phyloP scores from a whole-genome alignment of 2,329 filamentous ascomycete species.

The Chaetomiaceae sp. region DNA sequence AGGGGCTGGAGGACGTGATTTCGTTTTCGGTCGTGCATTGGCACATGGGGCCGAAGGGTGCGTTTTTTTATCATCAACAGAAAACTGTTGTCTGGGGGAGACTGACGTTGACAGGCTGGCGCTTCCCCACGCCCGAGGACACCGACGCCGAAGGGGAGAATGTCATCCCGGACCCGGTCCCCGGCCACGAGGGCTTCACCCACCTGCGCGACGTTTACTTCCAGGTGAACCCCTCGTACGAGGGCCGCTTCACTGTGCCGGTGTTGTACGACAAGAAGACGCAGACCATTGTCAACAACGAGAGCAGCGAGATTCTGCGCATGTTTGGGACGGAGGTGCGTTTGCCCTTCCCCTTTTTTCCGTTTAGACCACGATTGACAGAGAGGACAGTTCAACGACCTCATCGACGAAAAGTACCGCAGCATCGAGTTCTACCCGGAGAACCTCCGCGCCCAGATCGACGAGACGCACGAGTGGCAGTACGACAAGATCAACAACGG shows the following conservation, averaged over 20 bases:
- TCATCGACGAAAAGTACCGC: slow-evolving; percentile 57
- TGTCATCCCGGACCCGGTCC: slow-evolving; percentile 63
- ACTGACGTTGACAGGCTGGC: slow-evolving; percentile 60
- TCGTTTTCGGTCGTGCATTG: slow-evolving; percentile 82
- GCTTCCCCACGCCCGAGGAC: slow-evolving; percentile 65
- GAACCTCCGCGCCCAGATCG: slow-evolving; percentile 62
- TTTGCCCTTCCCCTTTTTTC: background rate
- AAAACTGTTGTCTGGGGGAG: background rate
- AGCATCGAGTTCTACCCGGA: slow-evolving; percentile 64
- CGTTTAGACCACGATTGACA: no score
- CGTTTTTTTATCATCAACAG: slow-evolving; percentile 7
- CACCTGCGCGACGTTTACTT: slow-evolving; percentile 80
- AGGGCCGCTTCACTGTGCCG: slow-evolving; percentile 81
- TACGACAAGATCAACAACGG: slow-evolving; percentile 71
- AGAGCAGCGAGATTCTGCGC: slow-evolving; percentile 86
- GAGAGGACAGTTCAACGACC: slow-evolving; percentile 59
- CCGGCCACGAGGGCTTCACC: slow-evolving; percentile 64
- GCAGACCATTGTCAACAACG: slow-evolving; percentile 80
- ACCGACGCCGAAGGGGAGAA: slow-evolving; percentile 53
- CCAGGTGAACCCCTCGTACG: slow-evolving; percentile 64
- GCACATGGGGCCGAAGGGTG: slow-evolving; percentile 65
- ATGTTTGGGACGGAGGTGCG: slow-evolving; percentile 74
- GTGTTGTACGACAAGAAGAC: slow-evolving; percentile 76
- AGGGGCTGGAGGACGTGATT: slow-evolving; percentile 85
- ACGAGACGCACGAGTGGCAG: slow-evolving; percentile 74